Evolutionary conservation across 2,329 filamentous ascomycete species (phyloP).

Genomic region (Aureobasidium sp.): DNA sequence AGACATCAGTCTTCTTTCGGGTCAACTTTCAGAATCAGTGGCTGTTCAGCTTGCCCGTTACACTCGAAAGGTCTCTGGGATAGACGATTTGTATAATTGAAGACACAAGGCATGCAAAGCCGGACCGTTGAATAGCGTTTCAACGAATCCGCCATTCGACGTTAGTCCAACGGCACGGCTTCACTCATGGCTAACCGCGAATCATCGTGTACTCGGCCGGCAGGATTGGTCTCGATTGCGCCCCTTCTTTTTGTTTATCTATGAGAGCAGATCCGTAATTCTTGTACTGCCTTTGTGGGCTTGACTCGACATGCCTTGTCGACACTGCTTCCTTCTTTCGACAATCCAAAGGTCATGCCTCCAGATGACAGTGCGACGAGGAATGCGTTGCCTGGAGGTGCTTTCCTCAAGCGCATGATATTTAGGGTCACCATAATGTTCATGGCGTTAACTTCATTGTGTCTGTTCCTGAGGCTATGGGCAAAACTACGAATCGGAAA

Average conservation of each 20-base stretch:
- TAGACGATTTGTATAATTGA: background rate
- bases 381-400: background rate
- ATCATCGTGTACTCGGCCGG: background rate
- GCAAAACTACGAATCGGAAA: background rate
- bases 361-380: background rate
- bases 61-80: background rate
- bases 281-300: background rate
- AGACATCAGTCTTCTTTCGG: background rate
- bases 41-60: background rate
- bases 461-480: background rate
- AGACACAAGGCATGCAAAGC: background rate
- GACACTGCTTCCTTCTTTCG: background rate
- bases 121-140: background rate
- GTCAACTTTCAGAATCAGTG: background rate
- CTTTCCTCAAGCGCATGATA: background rate
- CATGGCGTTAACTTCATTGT: background rate
- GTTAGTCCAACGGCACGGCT: background rate
- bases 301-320: background rate
- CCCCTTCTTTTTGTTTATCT: background rate
- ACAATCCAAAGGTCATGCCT: background rate
- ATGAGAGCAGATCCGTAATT: background rate
- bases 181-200: background rate
- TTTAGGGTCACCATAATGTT: background rate
- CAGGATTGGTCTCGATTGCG: background rate
- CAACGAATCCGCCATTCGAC: background rate